Conservation (phyloP, 176 grass and related monocot species). For the Paspalum notatum region DNA sequence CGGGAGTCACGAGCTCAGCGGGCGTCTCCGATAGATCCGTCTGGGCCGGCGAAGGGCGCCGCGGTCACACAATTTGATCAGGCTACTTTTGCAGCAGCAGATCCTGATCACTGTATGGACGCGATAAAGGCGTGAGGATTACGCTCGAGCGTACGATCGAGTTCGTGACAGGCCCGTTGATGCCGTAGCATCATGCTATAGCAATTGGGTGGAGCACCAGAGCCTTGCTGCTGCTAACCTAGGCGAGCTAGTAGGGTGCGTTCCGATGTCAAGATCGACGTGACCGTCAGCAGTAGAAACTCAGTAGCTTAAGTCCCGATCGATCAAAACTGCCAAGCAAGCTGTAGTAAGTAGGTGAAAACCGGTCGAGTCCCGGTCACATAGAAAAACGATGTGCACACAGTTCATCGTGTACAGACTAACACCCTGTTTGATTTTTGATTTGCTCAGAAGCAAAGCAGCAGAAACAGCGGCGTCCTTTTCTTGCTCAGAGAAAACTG, state of each 20-base stretch:
- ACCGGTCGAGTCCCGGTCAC: neutral
- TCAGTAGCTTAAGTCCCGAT: neutral
- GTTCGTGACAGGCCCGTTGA: neutral
- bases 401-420: neutral
- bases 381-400: neutral
- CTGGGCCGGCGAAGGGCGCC: neutral
- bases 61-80: neutral
- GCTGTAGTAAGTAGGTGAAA: neutral
- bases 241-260: neutral
- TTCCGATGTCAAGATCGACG: slow-evolving; percentile 29
- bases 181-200: neutral
- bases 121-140: slow-evolving; percentile 14
- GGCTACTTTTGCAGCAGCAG: neutral
- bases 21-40: neutral
- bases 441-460: neutral
- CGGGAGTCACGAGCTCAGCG: neutral
- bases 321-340: neutral
- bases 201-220: neutral
- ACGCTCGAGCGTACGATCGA: slow-evolving; percentile 8
- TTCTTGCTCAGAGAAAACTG: no score
- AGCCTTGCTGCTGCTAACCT: neutral
- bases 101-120: slow-evolving; percentile 17
- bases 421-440: neutral
- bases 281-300: slow-evolving; percentile 35
- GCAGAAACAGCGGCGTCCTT: neutral